Evolutionary conservation across 2,329 filamentous ascomycete species (phyloP).

Genomic region (Fusarium ambrosium): DNA sequence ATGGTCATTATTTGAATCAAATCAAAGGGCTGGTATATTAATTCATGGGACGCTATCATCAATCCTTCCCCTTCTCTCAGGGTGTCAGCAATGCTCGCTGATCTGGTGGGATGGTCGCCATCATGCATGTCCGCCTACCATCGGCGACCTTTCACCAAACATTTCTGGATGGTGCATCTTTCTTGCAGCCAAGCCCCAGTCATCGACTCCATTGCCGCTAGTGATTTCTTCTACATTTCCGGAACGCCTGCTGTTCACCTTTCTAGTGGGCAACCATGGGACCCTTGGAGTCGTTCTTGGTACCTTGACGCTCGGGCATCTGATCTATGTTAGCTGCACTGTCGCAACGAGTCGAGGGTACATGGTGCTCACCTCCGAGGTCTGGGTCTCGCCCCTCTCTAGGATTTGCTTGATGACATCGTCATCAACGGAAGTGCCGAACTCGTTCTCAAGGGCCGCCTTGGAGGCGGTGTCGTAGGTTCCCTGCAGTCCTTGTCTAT

Average conservation of each 20-base stretch:
- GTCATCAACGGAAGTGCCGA: constrained; percentile 84
- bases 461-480: constrained; percentile 83
- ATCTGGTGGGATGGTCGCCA: constrained; percentile 15
- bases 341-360: background rate
- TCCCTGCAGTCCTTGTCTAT: constrained; percentile 88
- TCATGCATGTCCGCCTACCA: constrained; percentile 7
- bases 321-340: constrained; percentile 44
- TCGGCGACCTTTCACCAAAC: constrained; percentile 24
- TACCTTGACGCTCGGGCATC: constrained; percentile 66
- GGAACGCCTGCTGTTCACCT: constrained; percentile 13
- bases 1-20: constrained; percentile 6
- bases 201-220: background rate
- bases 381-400: constrained; percentile 78
- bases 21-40: constrained; percentile 25
- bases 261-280: constrained; percentile 59
- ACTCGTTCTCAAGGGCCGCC: constrained; percentile 83
- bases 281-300: constrained; percentile 67
- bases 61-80: constrained; percentile 41
- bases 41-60: constrained; percentile 36
- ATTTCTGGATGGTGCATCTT: constrained; percentile 24
- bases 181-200: constrained; percentile 15
- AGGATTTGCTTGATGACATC: constrained; percentile 87
- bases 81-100: constrained; percentile 16
- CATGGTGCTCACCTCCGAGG: constrained; percentile 61
- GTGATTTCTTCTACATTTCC: constrained; percentile 3